phyloP scores from a whole-genome alignment of 805 yeast species.

The Cyberlindnera japonica region DNA sequence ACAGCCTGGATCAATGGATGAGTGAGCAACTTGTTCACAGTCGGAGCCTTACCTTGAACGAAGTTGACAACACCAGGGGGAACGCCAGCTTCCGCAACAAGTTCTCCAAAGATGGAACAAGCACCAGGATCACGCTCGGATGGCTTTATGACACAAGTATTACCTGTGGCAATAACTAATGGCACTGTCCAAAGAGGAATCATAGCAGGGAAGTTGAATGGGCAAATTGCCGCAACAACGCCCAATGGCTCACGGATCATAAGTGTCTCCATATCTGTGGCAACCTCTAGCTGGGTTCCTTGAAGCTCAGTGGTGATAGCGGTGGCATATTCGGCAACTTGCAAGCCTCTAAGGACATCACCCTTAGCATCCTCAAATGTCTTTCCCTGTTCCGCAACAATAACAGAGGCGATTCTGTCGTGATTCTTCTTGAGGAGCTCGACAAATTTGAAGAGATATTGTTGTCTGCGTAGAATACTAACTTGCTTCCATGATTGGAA shows the following conservation, averaged over 20 bases:
- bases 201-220: conserved; percentile 83
- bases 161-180: conserved; percentile 60
- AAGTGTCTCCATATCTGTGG: conserved; percentile 72
- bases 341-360: conserved; percentile 70
- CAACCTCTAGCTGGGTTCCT: conserved; percentile 63
- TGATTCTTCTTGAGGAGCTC: conserved; percentile 59
- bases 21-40: conserved; percentile 65
- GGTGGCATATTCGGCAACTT: conserved; percentile 75
- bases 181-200: conserved; percentile 58
- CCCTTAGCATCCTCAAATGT: conserved; percentile 75
- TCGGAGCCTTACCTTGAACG: conserved; percentile 68
- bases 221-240: conserved; percentile 75
- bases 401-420: conserved; percentile 62
- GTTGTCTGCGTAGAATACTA: conserved; percentile 49
- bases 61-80: conserved; percentile 70
- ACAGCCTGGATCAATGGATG: conserved; percentile 70
- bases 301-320: conserved; percentile 59
- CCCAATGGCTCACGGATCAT: conserved; percentile 71
- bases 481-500: conserved; percentile 45
- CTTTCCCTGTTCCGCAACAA: conserved; percentile 72
- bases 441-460: conserved; percentile 65
- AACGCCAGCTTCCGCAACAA: conserved; percentile 64
- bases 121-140: conserved; percentile 79
- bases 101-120: conserved; percentile 65
- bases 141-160: conserved; percentile 67